A percentile compares a stretch with the other conserved stretches of the same genome.
These are phyloP conservation scores for Penicillium hesseltinei DNA, from an alignment of 2,329 filamentous ascomycete genomes.

Conservation along the genomic window DNA sequence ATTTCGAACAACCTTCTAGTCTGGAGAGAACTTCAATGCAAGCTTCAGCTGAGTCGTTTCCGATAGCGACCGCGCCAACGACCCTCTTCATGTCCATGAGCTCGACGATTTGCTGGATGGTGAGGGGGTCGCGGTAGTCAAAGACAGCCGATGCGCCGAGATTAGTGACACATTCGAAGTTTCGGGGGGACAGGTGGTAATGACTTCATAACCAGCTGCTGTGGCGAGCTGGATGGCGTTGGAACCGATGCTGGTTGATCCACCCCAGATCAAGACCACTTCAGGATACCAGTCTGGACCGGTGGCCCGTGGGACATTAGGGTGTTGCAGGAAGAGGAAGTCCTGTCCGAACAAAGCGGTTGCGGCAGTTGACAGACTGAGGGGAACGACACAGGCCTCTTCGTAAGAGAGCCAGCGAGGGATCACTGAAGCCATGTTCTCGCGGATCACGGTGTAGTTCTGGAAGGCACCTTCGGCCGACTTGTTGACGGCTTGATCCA, in stretches of 20 bases:
- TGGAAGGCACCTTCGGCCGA: conserved; percentile 31
- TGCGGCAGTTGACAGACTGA: conserved; percentile 33
- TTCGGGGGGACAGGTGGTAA: background rate
- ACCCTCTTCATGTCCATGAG: background rate
- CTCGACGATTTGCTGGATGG: background rate
- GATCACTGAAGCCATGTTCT: conserved; percentile 23
- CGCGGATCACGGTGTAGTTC: conserved; percentile 26
- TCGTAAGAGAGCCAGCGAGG: conserved; percentile 30
- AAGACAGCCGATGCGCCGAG: background rate
- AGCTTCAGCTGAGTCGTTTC: conserved; percentile 4
- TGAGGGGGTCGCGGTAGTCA: conserved; percentile 1
- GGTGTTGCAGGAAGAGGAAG: conserved; percentile 20
- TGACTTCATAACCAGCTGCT: conserved; percentile 12
- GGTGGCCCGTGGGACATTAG: background rate
- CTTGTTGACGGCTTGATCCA: conserved; percentile 7
- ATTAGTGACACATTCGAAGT: background rate
- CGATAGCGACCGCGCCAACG: conserved; percentile 1
- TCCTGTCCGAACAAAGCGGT: conserved; percentile 31
- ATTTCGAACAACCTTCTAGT: background rate
- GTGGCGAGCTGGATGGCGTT: conserved; percentile 15
- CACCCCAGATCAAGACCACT: conserved; percentile 21
- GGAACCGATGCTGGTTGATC: conserved; percentile 15
- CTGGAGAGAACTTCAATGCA: conserved; percentile 4
- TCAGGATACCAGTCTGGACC: background rate
- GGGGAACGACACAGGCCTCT: conserved; percentile 32